Base-by-base conservation (phyloP, 768 basidiomycete species). In the Brasilioporus rufonigricans region DNA sequence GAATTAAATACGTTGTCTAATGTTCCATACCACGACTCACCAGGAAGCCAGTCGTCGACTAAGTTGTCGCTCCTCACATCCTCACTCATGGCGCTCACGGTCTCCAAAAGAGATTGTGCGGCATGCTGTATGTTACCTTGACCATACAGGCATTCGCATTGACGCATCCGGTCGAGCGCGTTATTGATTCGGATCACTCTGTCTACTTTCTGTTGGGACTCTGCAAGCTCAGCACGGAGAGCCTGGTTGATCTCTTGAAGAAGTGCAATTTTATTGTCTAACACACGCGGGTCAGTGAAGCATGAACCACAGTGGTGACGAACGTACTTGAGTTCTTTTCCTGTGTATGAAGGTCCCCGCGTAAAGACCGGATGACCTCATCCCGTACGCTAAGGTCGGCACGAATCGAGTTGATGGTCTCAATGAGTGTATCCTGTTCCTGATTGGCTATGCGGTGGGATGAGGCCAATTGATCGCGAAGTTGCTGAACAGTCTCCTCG, bases 61-160 rank as follows among this genome's bases (percentile, higher is more conserved):
- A 11, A 39, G n/a, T 39, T 5, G 38, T 39, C 19, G n/a, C 7
- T n/a, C 8, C 38, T 39, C 4, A 40, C 29, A 8, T 33, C 21
- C 14, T 57, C 38, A 3, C 12, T 35, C 2, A 24, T 1, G 9
- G 32, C 16, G 18, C 18, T n/a, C 2, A 4, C 1, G 2, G 52
- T 43, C 10, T 49, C 23, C 5, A 44, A 21, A n/a, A 61, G 21
- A 19, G 19, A 21, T 10, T 21, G n/a, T 9, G n/a, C 38, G 18
- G 38, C n/a, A 2, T 21, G n/a, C 5, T 18, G 2, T 14, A 55
- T 36, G 12, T 14, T 35, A 16, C 51, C 53, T 3, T 50, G 19
- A 0, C 36, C 11, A 44, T 29, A 63, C 26, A 59, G 21, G 2
- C 16, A 3, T 38, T 63, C 50, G 2, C 61, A 59, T 0, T 39